phyloP scores from a whole-genome alignment of 2,329 filamentous ascomycete genomes.

The Trichoderma asperellum region DNA sequence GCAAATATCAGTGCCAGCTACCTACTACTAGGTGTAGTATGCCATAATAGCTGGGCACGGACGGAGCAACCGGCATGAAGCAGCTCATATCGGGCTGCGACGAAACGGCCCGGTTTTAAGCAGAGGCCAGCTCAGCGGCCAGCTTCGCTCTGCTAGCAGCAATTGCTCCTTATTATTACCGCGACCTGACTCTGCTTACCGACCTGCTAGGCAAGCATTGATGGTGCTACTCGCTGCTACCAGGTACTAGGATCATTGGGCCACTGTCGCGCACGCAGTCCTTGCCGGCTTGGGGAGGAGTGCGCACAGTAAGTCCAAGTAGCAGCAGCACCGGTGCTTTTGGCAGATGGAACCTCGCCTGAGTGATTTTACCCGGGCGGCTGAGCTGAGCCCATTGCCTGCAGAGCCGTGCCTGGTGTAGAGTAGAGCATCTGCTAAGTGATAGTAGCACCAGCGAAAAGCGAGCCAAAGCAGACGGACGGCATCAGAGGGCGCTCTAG shows the following conservation, averaged over 20 bases:
- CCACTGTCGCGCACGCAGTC: constrained; percentile 19
- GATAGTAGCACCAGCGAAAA: neutral
- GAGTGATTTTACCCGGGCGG: constrained; percentile 28
- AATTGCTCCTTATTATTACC: neutral
- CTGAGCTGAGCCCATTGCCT: constrained; percentile 17
- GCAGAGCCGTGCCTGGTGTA: neutral
- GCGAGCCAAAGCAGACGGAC: neutral
- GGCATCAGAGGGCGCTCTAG: neutral
- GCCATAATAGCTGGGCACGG: neutral
- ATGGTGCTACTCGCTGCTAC: neutral
- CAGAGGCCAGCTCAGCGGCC: constrained; percentile 8
- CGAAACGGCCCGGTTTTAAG: constrained; percentile 24
- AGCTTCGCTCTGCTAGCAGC: neutral
- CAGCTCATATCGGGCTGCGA: constrained; percentile 20
- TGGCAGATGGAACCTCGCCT: constrained; percentile 28
- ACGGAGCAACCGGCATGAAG: constrained; percentile 2
- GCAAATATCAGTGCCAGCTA: neutral
- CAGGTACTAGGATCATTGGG: constrained; percentile 8
- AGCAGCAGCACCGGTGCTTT: constrained; percentile 10
- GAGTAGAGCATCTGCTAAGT: neutral
- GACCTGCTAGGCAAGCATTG: neutral
- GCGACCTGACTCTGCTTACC: neutral
- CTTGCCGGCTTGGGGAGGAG: constrained; percentile 27
- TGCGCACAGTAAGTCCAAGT: constrained; percentile 14
- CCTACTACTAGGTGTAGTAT: neutral